phyloP scores from a whole-genome alignment of 2,329 filamentous ascomycete species.

The Fusarium veterinarium region DNA sequence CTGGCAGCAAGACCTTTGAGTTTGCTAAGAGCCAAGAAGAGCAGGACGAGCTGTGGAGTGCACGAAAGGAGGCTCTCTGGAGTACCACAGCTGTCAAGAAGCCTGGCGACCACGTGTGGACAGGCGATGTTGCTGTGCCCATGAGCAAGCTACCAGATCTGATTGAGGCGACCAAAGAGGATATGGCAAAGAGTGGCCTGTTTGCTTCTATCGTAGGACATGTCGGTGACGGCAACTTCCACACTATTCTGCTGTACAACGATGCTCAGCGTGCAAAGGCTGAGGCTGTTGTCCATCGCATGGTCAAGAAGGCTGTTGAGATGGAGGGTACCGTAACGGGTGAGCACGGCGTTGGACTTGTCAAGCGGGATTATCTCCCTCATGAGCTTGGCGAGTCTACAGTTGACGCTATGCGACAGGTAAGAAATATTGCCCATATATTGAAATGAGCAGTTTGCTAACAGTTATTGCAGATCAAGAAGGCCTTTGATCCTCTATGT shows the following conservation, averaged over 20 bases:
- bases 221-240: conserved; percentile 84
- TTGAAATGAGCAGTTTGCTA: not conserved
- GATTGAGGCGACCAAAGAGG: conserved; percentile 76
- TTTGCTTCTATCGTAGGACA: conserved; percentile 72
- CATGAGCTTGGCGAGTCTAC: conserved; percentile 81
- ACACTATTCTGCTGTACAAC: conserved; percentile 71
- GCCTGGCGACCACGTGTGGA: conserved; percentile 81
- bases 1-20: conserved; percentile 77
- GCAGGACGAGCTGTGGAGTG: conserved; percentile 82
- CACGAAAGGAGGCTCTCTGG: conserved; percentile 87
- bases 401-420: conserved; percentile 86
- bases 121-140: conserved; percentile 86
- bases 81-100: conserved; percentile 76
- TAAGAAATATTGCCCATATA: conserved; percentile 50
- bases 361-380: conserved; percentile 85
- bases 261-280: conserved; percentile 74
- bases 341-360: conserved; percentile 85
- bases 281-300: conserved; percentile 79
- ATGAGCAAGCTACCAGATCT: conserved; percentile 78
- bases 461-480: conserved; percentile 71
- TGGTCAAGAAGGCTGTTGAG: conserved; percentile 88
- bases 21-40: conserved; percentile 79
- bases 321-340: conserved; percentile 89
- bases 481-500: conserved; percentile 80
- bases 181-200: conserved; percentile 57